Conservation (phyloP, 1,139 yeast species). For the Fermentozyma sake region DNA sequence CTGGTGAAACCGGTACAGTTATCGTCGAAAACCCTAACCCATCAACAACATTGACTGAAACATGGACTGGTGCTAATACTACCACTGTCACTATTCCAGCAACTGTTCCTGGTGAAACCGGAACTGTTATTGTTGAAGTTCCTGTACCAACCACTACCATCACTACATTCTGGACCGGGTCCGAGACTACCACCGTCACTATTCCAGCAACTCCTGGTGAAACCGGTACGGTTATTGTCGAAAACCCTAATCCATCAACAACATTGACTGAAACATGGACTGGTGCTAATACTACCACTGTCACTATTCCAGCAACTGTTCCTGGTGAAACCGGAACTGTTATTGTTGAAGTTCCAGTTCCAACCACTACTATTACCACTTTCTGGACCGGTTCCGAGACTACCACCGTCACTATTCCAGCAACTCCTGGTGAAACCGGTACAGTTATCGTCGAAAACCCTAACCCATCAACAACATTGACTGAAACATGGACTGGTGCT, state of each 20-base stretch:
- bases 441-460: slow-evolving; percentile 17
- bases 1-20: slow-evolving; percentile 14
- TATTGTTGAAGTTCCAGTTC: slow-evolving; percentile 14
- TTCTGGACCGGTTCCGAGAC: slow-evolving; percentile 3
- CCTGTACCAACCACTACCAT: slow-evolving; percentile 13
- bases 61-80: slow-evolving; percentile 3
- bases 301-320: slow-evolving; percentile 7
- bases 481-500: slow-evolving; percentile 8
- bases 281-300: slow-evolving; percentile 6
- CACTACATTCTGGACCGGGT: slow-evolving; percentile 13
- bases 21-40: slow-evolving; percentile 15
- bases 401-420: slow-evolving; percentile 8
- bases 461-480: slow-evolving; percentile 10
- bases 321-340: slow-evolving; percentile 14
- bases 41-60: slow-evolving; percentile 4
- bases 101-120: slow-evolving; percentile 11
- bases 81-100: slow-evolving; percentile 9
- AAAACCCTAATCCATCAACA: slow-evolving; percentile 11
- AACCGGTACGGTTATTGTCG: slow-evolving; percentile 10
- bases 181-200: slow-evolving; percentile 18
- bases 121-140: slow-evolving; percentile 15
- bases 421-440: slow-evolving; percentile 10
- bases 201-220: slow-evolving; percentile 9
- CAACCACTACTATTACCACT: slow-evolving; percentile 4
- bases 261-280: slow-evolving; percentile 10